Conservation (phyloP, 345 rosid species). For the Schrenkiella parvula region DNA sequence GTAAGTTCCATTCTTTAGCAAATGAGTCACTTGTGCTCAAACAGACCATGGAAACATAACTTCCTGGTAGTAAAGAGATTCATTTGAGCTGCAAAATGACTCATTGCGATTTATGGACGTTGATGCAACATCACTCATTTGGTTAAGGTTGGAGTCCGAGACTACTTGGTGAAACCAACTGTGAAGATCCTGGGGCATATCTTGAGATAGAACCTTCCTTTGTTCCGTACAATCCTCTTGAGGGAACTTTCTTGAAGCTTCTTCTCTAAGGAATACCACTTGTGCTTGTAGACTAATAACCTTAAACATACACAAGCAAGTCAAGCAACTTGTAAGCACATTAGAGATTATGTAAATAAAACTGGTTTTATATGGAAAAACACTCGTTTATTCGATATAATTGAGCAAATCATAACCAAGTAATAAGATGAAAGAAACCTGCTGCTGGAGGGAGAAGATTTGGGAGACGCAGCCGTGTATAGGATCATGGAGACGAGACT, state of each 20-base stretch:
- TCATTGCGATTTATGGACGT: slow-evolving; percentile 10
- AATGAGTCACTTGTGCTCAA: slow-evolving; percentile 5
- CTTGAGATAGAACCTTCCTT: slow-evolving; percentile 27
- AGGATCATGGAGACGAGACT: slow-evolving; percentile 93
- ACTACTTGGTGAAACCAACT: slow-evolving; percentile 48
- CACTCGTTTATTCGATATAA: background rate
- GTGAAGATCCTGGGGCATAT: slow-evolving; percentile 47
- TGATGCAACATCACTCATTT: background rate
- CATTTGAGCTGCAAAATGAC: slow-evolving; percentile 22
- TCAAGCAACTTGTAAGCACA: background rate
- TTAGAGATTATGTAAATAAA: background rate
- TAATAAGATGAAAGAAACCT: slow-evolving; percentile 40
- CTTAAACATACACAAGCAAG: slow-evolving; percentile 36
- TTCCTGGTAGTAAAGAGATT: slow-evolving; percentile 11
- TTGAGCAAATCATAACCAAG: background rate
- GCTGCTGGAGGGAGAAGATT: slow-evolving; percentile 91
- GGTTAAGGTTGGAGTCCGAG: slow-evolving; percentile 16
- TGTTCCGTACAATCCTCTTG: slow-evolving; percentile 41
- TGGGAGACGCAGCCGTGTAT: slow-evolving; percentile 95
- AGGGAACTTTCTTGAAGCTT: slow-evolving; percentile 49
- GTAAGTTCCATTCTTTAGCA: background rate
- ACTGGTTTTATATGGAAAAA: background rate
- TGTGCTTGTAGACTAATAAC: slow-evolving; percentile 85
- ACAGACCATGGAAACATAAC: slow-evolving; percentile 20
- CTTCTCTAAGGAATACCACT: slow-evolving; percentile 70